A percentile compares a stretch with the other conserved stretches of the same genome.
Evolutionary conservation across 2,329 filamentous ascomycete species (phyloP).

Genomic region (Paraphaeosphaeria sporulosa): DNA sequence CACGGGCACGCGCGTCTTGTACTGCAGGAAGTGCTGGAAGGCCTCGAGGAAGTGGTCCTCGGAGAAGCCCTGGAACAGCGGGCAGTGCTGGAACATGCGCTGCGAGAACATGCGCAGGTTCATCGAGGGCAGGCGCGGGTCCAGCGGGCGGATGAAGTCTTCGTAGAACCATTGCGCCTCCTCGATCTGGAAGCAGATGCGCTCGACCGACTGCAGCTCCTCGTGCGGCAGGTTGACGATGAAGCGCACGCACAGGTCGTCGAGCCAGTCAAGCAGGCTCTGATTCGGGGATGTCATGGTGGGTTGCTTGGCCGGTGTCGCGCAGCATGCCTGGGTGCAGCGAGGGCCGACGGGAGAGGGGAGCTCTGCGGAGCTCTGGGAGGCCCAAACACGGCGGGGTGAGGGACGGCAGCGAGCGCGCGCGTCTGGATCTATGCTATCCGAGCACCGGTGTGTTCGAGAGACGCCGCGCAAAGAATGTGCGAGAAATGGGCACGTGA

Average conservation of each 20-base stretch:
- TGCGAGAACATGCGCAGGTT: slow-evolving; percentile 85
- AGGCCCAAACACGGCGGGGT: background rate
- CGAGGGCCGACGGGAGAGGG: slow-evolving; percentile 14
- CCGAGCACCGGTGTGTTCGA: too few relatives aligned
- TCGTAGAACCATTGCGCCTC: slow-evolving; percentile 99
- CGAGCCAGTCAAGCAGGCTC: slow-evolving; percentile 93
- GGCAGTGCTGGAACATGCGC: slow-evolving; percentile 92
- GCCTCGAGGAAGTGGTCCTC: slow-evolving; percentile 79
- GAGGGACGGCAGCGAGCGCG: slow-evolving; percentile 10
- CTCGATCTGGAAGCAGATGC: slow-evolving; percentile 98
- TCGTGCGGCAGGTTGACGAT: slow-evolving; percentile 95
- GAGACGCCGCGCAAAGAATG: slow-evolving; percentile 41
- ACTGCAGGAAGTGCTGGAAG: slow-evolving; percentile 89
- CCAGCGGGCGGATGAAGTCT: slow-evolving; percentile 93
- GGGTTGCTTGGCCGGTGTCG: slow-evolving; percentile 58
- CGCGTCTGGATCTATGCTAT: slow-evolving; percentile 14
- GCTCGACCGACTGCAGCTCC: slow-evolving; percentile 86
- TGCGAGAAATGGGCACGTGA: slow-evolving; percentile 24
- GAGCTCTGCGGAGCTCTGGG: slow-evolving; percentile 17
- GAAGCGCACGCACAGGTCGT: slow-evolving; percentile 97
- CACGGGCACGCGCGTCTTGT: slow-evolving; percentile 94
- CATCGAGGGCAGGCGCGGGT: slow-evolving; percentile 85
- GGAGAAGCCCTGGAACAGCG: slow-evolving; percentile 82
- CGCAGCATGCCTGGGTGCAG: slow-evolving; percentile 64
- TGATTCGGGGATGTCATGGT: slow-evolving; percentile 78